Conservation (phyloP, 495 filamentous ascomycete genomes). For the Neurospora sp. region DNA sequence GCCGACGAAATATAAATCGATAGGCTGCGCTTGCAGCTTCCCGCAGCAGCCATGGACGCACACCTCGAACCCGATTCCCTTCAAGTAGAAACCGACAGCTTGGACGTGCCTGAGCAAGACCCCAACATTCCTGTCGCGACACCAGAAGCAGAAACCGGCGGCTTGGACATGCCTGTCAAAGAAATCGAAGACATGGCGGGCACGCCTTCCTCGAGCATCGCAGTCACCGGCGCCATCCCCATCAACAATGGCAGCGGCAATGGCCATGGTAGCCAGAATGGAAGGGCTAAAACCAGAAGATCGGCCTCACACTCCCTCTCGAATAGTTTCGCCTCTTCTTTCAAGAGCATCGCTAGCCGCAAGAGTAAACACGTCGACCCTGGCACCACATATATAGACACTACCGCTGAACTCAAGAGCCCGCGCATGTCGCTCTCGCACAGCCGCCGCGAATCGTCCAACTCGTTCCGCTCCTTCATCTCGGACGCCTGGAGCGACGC, state of each 20-base stretch:
- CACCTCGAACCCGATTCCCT: not conserved
- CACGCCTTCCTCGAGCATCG: not conserved
- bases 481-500: conserved; percentile 23
- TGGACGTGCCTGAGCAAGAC: not conserved
- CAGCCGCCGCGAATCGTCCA: conserved; percentile 21
- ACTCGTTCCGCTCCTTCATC: conserved; percentile 4
- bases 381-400: conserved; percentile 29
- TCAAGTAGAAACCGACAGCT: not conserved
- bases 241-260: conserved; percentile 1
- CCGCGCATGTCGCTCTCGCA: conserved; percentile 15
- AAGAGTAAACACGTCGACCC: conserved; percentile 46
- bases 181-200: not conserved
- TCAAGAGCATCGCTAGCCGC: conserved; percentile 25
- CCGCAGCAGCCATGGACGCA: not conserved
- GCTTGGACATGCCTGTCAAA: not conserved
- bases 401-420: conserved; percentile 33
- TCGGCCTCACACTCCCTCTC: conserved; percentile 13
- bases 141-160: not conserved
- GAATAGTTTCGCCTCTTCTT: conserved; percentile 15
- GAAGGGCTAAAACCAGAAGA: not conserved
- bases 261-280: not conserved
- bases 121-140: not conserved
- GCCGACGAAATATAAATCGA: not conserved
- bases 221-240: not conserved
- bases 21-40: not conserved